Evolutionary conservation across 2,329 filamentous ascomycete species (phyloP).

Genomic region (Metarhizium anisopliae): DNA sequence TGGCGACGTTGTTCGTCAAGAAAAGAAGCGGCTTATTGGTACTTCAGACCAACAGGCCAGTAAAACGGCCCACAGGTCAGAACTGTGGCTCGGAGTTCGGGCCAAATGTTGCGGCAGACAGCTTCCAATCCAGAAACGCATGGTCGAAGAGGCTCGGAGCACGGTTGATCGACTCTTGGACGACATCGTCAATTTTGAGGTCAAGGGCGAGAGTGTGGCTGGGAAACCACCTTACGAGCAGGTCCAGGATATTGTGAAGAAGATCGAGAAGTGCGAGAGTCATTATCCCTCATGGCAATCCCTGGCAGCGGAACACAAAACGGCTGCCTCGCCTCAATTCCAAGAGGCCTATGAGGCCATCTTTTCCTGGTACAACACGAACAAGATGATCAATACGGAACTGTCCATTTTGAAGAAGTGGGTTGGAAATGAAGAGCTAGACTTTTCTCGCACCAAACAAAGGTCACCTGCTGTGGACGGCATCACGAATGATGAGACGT

Average conservation of each 20-base stretch:
- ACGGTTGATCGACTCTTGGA: slow-evolving; percentile 70
- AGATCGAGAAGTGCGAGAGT: slow-evolving; percentile 81
- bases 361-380: slow-evolving; percentile 95
- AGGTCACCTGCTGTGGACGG: slow-evolving; percentile 57
- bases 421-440: slow-evolving; percentile 93
- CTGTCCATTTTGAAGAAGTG: slow-evolving; percentile 85
- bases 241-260: slow-evolving; percentile 78
- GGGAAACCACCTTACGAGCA: slow-evolving; percentile 83
- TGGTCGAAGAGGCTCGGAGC: slow-evolving; percentile 76
- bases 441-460: slow-evolving; percentile 71
- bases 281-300: slow-evolving; percentile 75
- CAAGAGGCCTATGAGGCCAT: slow-evolving; percentile 79
- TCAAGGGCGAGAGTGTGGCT: slow-evolving; percentile 86
- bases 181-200: slow-evolving; percentile 84
- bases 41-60: slow-evolving; percentile 51
- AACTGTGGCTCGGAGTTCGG: slow-evolving; percentile 82
- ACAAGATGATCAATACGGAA: slow-evolving; percentile 90
- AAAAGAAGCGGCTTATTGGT: slow-evolving; percentile 91
- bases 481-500: slow-evolving; percentile 74
- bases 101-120: slow-evolving; percentile 78
- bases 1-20: slow-evolving; percentile 93
- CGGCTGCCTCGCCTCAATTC: slow-evolving; percentile 69
- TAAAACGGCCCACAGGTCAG: slow-evolving; percentile 61
- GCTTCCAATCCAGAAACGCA: slow-evolving; percentile 71
- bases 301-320: slow-evolving; percentile 65